Percentiles rank a stretch among this genome's conserved stretches.
These are phyloP conservation scores for Rhododendron williamsianum DNA, from an alignment of 148 eudicot genomes.

Conservation along the genomic window DNA sequence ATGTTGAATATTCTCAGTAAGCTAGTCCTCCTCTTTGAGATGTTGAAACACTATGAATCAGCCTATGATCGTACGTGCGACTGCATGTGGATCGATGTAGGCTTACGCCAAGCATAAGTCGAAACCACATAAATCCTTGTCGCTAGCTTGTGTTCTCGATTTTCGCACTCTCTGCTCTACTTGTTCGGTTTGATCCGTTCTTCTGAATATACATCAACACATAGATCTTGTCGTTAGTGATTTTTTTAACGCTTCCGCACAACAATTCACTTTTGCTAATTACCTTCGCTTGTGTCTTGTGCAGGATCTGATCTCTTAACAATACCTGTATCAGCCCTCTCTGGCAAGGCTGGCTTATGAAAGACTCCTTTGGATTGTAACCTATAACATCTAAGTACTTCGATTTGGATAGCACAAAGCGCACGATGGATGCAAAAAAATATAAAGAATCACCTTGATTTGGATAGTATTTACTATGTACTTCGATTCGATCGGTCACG, in stretches of 20 bases:
- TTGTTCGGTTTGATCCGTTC: background rate
- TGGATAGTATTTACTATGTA: too few relatives aligned
- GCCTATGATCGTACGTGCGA: too few relatives aligned
- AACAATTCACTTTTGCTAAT: background rate
- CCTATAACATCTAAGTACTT: background rate
- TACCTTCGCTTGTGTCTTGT: background rate
- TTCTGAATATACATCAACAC: background rate
- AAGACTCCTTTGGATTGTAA: background rate
- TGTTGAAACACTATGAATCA: background rate
- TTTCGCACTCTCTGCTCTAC: background rate
- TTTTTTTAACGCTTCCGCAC: background rate
- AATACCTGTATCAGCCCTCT: background rate
- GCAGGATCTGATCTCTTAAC: background rate
- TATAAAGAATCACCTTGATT: too few relatives aligned
- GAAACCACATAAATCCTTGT: background rate
- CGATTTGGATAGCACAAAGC: background rate
- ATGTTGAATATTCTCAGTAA: slow-evolving; percentile 23
- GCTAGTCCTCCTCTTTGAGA: background rate
- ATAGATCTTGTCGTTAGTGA: background rate
- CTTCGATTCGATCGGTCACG: too few relatives aligned
- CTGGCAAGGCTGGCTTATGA: background rate
- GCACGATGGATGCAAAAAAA: too few relatives aligned
- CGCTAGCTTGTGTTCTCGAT: background rate
- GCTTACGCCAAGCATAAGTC: background rate
- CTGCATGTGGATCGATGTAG: background rate